Evolutionary conservation across 495 filamentous ascomycete species (phyloP).

Genomic region (Rostrohypoxylon terebratum): DNA sequence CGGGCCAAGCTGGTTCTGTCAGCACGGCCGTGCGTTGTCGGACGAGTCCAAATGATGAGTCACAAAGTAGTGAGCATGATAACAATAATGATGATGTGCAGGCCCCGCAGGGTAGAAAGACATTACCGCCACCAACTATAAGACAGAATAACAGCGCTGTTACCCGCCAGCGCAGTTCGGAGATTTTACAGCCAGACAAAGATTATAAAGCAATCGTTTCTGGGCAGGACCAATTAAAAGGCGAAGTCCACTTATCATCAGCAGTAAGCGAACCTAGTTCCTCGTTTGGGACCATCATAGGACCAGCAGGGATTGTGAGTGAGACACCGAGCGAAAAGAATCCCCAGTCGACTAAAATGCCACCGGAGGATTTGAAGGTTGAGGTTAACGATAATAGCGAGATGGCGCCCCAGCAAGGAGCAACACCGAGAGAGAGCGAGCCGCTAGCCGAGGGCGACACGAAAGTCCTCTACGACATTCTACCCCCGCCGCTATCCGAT

Average conservation of each 20-base stretch:
- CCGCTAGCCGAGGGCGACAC: conserved; percentile 81
- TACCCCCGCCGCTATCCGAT: conserved; percentile 63
- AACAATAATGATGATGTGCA: conserved; percentile 13
- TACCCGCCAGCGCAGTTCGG: neutral
- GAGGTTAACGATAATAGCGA: conserved; percentile 44
- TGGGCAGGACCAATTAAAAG: conserved; percentile 16
- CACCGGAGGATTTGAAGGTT: conserved; percentile 24
- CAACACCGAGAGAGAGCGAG: conserved; percentile 34
- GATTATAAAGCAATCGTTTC: conserved; percentile 15
- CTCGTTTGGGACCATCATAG: neutral
- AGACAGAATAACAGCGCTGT: conserved; percentile 7
- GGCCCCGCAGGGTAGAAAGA: conserved; percentile 3
- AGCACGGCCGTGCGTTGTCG: neutral
- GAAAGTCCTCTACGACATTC: conserved; percentile 74
- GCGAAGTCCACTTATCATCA: neutral
- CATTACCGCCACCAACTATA: neutral
- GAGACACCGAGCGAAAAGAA: conserved; percentile 14
- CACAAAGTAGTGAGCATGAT: conserved; percentile 19
- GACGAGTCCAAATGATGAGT: conserved; percentile 20
- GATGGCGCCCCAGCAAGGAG: conserved; percentile 25
- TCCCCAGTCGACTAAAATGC: conserved; percentile 9
- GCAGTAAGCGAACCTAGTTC: conserved; percentile 10
- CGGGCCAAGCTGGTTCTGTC: conserved; percentile 6
- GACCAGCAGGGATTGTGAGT: conserved; percentile 23
- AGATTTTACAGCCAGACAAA: conserved; percentile 13